Percentiles rank a stretch among this genome's conserved stretches.
phyloP scores from a whole-genome alignment of 1,139 yeast genomes.

The Yamadazyma pseudoaaseri region DNA sequence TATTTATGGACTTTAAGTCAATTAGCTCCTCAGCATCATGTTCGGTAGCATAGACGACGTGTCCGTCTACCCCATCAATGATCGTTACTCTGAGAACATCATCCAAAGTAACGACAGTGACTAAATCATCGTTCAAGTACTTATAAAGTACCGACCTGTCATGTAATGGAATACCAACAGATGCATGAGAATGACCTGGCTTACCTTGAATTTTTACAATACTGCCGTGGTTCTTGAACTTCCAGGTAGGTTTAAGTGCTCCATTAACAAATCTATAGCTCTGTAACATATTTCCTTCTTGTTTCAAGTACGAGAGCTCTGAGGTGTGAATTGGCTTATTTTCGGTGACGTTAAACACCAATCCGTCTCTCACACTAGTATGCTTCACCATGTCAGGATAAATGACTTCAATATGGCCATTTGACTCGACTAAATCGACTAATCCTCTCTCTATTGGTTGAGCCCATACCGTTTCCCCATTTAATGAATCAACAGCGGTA shows the following conservation, averaged over 20 bases:
- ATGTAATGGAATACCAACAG: conserved; percentile 70
- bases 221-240: conserved; percentile 14
- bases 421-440: conserved; percentile 18
- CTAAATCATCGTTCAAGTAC: conserved; percentile 70
- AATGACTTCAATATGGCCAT: conserved; percentile 20
- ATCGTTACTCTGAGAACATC: conserved; percentile 45
- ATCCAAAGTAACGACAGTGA: conserved; percentile 53
- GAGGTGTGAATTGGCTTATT: conserved; percentile 10
- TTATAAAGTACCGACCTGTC: conserved; percentile 80
- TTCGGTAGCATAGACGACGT: conserved; percentile 48
- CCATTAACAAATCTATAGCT: conserved; percentile 23
- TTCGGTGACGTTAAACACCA: not conserved
- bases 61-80: conserved; percentile 71
- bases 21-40: conserved; percentile 43
- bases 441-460: conserved; percentile 13
- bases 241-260: conserved; percentile 27
- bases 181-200: conserved; percentile 50
- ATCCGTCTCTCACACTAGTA: conserved; percentile 28
- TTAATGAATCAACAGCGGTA: conserved; percentile 31
- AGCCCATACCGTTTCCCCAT: conserved; percentile 30
- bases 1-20: conserved; percentile 38
- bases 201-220: conserved; percentile 21
- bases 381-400: conserved; percentile 18
- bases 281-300: conserved; percentile 13
- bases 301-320: conserved; percentile 8